Evolutionary conservation across 495 filamentous ascomycete species (phyloP), one percentile per base, ranked within the genome.

Genomic region (Penicillium desertorum): DNA sequence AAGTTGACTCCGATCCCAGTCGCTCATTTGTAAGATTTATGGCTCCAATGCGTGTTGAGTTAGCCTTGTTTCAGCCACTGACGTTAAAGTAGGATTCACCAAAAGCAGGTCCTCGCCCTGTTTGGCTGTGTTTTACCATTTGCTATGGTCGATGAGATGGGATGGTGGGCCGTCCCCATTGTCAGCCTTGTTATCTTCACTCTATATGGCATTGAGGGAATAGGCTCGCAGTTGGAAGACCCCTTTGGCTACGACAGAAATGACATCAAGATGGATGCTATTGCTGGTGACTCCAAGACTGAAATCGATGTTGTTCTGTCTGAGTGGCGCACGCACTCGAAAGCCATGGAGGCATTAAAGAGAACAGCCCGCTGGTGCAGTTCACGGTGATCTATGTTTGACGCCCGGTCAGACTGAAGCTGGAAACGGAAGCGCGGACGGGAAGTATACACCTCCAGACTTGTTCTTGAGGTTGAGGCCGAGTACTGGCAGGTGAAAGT

Each of bases 221-320:
- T 91, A 52, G 88, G 85, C 2, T 83, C 76, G 14, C 86, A 89
- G 64, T 75, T 90, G 8, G 88, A 91, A 63, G 88, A 91, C 64
- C 88, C 88, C 0, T 90, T 91, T 67, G 87, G 88, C 7, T 82
- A 84, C 59, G 87, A 89, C 59, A 81, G 81, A 59, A 90, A 89
- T 55, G 88, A 90, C 67, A 90, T 91, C 71, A 88, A 88, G 65
- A 88, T 90, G 81, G 88, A 90, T 65, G 86, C 80, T 11, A 83
- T 90, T 54, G 83, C 87, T 8, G 83, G 86, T 45, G 88, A 91
- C 65, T 74, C 82, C 37, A 76, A 83, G 52, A 78, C 71, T 37
- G 88, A 91, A 71, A 78, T 88, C 29, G 76, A 81, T 49, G 85
- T 86, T 19, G 70, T 89, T 46, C 61, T 90, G 2, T 75, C 79